phyloP scores from a whole-genome alignment of 108 stramenopile genomes.

The Aurantiochytrium sp. region DNA sequence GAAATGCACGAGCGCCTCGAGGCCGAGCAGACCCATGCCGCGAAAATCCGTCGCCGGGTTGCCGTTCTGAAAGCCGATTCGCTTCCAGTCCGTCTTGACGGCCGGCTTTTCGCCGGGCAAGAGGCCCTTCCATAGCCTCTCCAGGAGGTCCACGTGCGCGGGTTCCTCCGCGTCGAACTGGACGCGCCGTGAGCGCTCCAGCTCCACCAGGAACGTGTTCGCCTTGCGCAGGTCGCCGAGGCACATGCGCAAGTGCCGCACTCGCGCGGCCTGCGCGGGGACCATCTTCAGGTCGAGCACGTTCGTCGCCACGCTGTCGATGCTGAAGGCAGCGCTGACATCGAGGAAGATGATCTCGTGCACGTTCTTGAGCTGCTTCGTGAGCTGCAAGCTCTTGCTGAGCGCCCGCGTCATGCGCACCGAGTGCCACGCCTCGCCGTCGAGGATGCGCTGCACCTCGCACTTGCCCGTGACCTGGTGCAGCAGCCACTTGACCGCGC shows the following conservation, averaged over 20 bases:
- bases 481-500: background rate
- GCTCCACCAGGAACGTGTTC: background rate
- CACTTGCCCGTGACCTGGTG: constrained; percentile 1
- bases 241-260: background rate
- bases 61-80: background rate
- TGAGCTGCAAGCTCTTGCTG: background rate
- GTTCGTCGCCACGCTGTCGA: background rate
- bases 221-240: background rate
- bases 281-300: background rate
- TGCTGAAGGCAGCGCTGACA: background rate
- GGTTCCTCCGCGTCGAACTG: background rate
- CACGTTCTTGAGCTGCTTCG: background rate
- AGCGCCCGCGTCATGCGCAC: background rate
- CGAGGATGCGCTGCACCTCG: background rate
- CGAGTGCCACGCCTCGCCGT: constrained; percentile 17
- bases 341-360: background rate
- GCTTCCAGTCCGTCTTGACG: background rate
- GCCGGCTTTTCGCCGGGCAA: background rate
- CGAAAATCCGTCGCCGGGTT: background rate
- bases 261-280: background rate
- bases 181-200: background rate
- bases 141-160: background rate
- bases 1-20: background rate
- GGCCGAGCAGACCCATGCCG: background rate
- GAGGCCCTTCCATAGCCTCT: background rate